phyloP scores from a whole-genome alignment of 495 filamentous ascomycete genomes.

The Copromyces sp. region DNA sequence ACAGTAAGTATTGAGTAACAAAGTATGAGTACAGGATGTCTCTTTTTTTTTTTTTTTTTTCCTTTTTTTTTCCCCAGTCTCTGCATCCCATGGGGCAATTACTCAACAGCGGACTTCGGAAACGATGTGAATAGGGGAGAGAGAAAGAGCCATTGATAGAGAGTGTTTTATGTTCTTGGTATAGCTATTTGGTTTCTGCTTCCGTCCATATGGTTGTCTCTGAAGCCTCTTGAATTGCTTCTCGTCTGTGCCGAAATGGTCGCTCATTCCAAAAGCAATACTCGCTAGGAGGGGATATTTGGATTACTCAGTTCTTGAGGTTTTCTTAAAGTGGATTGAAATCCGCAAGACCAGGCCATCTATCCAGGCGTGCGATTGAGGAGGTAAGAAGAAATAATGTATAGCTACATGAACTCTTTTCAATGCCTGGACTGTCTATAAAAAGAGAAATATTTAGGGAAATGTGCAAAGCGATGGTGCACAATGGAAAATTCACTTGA shows the following conservation, averaged over 20 bases:
- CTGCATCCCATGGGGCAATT: not conserved
- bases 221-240: not conserved
- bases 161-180: not conserved
- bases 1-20: not conserved
- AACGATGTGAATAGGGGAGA: not conserved
- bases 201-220: not conserved
- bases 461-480: no score
- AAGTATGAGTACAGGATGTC: not conserved
- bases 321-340: no score
- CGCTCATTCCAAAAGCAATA: not conserved
- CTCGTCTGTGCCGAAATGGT: not conserved
- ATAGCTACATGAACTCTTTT: not conserved
- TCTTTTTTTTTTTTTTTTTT: not conserved
- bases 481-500: not conserved
- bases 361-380: not conserved
- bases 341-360: not conserved
- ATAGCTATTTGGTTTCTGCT: not conserved
- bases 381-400: no score
- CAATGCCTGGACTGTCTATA: not conserved
- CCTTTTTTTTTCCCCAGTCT: not conserved
- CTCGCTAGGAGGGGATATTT: not conserved
- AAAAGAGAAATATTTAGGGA: no score
- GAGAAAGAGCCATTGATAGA: not conserved
- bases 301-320: not conserved
- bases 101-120: not conserved